Percentiles rank a stretch among this genome's conserved stretches.
phyloP scores from a whole-genome alignment of 169 alveolate species.

The Babesia gibsoni region DNA sequence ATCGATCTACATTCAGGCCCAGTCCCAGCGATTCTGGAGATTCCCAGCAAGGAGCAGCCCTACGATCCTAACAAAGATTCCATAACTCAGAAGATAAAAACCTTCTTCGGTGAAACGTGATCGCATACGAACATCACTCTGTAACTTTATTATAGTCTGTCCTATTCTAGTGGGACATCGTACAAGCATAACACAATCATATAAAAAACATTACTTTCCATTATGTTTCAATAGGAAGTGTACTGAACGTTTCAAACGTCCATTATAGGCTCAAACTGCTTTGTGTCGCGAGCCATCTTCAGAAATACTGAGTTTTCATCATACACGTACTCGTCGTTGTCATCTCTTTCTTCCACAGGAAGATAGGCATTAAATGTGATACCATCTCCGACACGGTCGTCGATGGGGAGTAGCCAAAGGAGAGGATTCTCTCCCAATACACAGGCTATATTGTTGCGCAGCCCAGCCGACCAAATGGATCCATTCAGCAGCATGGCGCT shows the following conservation, averaged over 20 bases:
- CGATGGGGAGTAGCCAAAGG: constrained; percentile 67
- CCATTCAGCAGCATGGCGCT: constrained; percentile 26
- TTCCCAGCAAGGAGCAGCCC: constrained; percentile 76
- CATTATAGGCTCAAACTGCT: constrained; percentile 49
- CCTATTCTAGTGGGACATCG: too few relatives aligned
- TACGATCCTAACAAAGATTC: constrained; percentile 76
- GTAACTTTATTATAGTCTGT: background rate
- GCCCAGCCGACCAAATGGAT: constrained; percentile 66
- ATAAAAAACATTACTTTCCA: background rate
- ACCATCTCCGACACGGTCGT: constrained; percentile 68
- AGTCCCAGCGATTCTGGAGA: constrained; percentile 71
- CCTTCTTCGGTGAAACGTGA: constrained; percentile 69
- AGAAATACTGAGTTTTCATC: constrained; percentile 48
- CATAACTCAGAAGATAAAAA: constrained; percentile 68
- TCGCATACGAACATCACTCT: background rate
- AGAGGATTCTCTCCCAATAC: constrained; percentile 69
- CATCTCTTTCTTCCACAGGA: constrained; percentile 10
- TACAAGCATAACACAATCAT: too few relatives aligned
- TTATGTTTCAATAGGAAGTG: background rate
- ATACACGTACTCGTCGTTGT: constrained; percentile 11
- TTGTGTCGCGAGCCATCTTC: constrained; percentile 54
- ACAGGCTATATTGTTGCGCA: constrained; percentile 46
- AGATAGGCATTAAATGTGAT: constrained; percentile 28
- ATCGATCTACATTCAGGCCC: constrained; percentile 69
- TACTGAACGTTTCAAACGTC: constrained; percentile 3